Percentiles rank a stretch among this genome's conserved stretches.
These are phyloP conservation scores for Paraphoma chrysanthemicola DNA, from an alignment of 2,329 filamentous ascomycete genomes.

Conservation along the genomic window DNA sequence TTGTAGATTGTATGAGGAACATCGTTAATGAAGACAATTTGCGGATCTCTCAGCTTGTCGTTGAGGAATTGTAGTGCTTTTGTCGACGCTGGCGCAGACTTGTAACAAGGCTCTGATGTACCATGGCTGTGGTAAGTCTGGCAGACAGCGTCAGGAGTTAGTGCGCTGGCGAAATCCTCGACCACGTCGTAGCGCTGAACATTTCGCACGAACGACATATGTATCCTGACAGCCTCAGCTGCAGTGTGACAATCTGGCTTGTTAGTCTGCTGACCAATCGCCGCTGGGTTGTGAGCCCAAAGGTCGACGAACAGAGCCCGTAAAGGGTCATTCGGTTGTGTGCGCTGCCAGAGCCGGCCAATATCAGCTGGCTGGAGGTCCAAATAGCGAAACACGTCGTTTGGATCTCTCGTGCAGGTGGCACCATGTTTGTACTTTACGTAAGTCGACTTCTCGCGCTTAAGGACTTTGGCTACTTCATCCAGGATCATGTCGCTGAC, in stretches of 20 bases:
- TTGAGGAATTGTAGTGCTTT: not conserved
- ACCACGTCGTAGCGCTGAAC: not conserved
- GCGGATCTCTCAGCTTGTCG: not conserved
- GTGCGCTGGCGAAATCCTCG: not conserved
- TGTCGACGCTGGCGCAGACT: not conserved
- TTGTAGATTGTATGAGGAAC: not conserved
- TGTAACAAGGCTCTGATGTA: not conserved
- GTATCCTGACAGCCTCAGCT: not conserved
- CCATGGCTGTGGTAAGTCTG: conserved; percentile 7
- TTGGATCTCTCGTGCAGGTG: not conserved
- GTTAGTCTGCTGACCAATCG: not conserved
- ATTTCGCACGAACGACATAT: not conserved
- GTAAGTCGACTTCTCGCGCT: not conserved
- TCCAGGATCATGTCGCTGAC: conserved; percentile 16
- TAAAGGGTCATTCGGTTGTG: not conserved
- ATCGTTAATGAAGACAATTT: not conserved
- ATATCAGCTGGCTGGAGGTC: conserved; percentile 5
- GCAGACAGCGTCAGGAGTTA: not conserved
- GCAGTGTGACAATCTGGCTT: not conserved
- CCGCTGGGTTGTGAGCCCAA: not conserved
- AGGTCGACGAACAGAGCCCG: not conserved
- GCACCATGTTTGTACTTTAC: not conserved
- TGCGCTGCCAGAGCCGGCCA: not conserved
- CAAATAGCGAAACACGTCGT: conserved; percentile 2
- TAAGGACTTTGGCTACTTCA: conserved; percentile 1